Base-by-base conservation (phyloP, 2,329 filamentous ascomycete species). In the Diaporthe citri region DNA sequence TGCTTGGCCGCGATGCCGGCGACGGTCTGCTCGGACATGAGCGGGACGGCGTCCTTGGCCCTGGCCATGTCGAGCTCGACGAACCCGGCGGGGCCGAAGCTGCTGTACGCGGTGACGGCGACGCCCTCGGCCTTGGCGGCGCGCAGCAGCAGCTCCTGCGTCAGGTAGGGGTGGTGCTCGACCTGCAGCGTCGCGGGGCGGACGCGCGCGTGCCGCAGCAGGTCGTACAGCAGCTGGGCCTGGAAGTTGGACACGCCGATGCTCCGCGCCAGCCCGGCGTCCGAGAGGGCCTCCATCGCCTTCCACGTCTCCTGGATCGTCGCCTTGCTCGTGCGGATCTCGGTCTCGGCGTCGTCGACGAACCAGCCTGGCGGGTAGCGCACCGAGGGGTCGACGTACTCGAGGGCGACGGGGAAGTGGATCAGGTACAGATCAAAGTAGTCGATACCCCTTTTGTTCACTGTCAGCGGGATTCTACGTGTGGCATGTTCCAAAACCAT, bases 391-490 rank as follows among this genome's bases (percentile, higher is more conserved):
- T 95, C 93, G 80, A 97, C 93, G 84, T 94, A 97, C 87, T 95
- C 93, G 80, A 97, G 89, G 55, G 95, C 91, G 77, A 97, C 91
- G 78, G 95, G 95, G 90, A 97, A 97, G 88, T 97, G 95, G 80
- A 97, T 92, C 80, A 96, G 88, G 90, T 93, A 97, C 78, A 97
- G 91, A 84, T 97, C 95, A 84, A 97, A 96, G 88, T 97, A 97
- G 81, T 96, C 95, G 76, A 97, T 83, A 77, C 93, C 92, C 74
- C 55, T 69, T 28, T 22, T 15, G 17, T 8, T 46, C 15, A 2
- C 12, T 55, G 64, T 69, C 12, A 69, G 64, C 48, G 10, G 34
- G n/a, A 4, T 69, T 46, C 39, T 12, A 55, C 4, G n/a, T 13
- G 34, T n/a, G n/a, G 6, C 46, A 13, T 69, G 9, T 28, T 8